These are phyloP conservation scores for Gymnopilus dilepis DNA, from an alignment of 768 basidiomycete genomes.

Conservation along the genomic window DNA sequence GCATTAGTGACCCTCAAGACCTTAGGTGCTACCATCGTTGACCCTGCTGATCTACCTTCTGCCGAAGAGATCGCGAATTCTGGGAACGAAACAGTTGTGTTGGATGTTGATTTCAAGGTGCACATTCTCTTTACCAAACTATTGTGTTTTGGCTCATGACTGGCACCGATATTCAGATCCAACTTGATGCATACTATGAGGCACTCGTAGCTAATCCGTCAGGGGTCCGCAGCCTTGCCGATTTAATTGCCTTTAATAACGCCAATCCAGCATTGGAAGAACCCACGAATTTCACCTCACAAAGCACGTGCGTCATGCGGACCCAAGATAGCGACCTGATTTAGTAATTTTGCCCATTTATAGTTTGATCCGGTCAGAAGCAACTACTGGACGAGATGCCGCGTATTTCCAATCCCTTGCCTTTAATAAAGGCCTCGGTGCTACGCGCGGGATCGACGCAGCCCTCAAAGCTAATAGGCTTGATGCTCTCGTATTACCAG, in stretches of 20 bases:
- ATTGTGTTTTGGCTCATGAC: neutral
- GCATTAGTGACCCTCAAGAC: slow-evolving; percentile 40
- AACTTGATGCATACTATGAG: slow-evolving; percentile 53
- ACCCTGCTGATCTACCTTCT: slow-evolving; percentile 65
- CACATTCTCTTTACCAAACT: neutral
- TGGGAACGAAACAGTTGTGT: slow-evolving; percentile 58
- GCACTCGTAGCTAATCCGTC: slow-evolving; percentile 55
- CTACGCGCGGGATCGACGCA: slow-evolving; percentile 57
- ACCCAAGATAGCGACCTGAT: neutral
- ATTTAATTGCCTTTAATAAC: slow-evolving; percentile 62
- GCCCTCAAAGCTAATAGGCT: slow-evolving; percentile 48
- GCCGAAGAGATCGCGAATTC: slow-evolving; percentile 51
- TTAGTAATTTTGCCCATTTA: neutral
- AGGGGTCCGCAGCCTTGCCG: slow-evolving; percentile 57
- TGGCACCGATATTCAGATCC: slow-evolving; percentile 41
- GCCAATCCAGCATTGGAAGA: slow-evolving; percentile 55
- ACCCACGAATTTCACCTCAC: slow-evolving; percentile 42
- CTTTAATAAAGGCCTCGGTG: slow-evolving; percentile 49
- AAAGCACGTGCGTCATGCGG: slow-evolving; percentile 35
- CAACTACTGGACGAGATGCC: slow-evolving; percentile 43
- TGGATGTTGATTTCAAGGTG: slow-evolving; percentile 64
- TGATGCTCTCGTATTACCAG: slow-evolving; percentile 58
- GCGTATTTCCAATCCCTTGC: slow-evolving; percentile 48
- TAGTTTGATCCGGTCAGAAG: slow-evolving; percentile 44
- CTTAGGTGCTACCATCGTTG: slow-evolving; percentile 58